Evolutionary conservation across 2,329 filamentous ascomycete species (phyloP).

Genomic region (Penicillium sp.): DNA sequence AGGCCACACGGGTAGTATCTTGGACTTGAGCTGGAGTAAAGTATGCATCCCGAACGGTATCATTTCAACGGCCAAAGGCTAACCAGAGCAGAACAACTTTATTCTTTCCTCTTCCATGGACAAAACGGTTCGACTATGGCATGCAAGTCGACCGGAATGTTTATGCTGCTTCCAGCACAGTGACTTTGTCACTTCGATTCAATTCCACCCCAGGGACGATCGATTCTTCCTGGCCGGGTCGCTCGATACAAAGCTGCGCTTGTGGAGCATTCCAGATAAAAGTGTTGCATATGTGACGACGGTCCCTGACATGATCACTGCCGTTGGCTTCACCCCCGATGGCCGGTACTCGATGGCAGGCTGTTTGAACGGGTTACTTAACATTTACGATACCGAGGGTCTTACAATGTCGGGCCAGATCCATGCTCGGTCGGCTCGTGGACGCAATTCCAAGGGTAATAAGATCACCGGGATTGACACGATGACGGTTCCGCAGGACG

Average conservation of each 20-base stretch:
- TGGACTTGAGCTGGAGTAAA: conserved; percentile 97
- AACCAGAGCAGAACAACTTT: conserved; percentile 68
- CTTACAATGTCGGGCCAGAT: conserved; percentile 79
- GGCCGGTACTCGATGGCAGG: conserved; percentile 86
- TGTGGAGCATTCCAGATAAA: conserved; percentile 98
- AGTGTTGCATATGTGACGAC: conserved; percentile 76
- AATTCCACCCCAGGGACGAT: conserved; percentile 91
- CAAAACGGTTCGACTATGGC: conserved; percentile 93
- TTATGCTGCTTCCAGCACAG: conserved; percentile 91
- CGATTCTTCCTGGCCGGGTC: conserved; percentile 95
- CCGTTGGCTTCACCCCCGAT: conserved; percentile 88
- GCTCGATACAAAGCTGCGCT: conserved; percentile 75
- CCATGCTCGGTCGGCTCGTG: conserved; percentile 85
- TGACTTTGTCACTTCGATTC: conserved; percentile 90
- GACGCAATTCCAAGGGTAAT: conserved; percentile 90
- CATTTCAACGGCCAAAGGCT: neutral
- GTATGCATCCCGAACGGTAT: conserved; percentile 30
- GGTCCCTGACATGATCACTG: conserved; percentile 82
- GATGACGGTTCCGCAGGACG: conserved; percentile 54
- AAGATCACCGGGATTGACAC: conserved; percentile 95
- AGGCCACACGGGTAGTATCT: conserved; percentile 77
- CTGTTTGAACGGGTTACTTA: conserved; percentile 74
- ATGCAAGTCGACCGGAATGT: conserved; percentile 76
- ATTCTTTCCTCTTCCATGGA: conserved; percentile 95
- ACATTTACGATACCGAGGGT: conserved; percentile 90